Base-by-base conservation (phyloP, 257 asterid genomes). In the Przewalskia tangutica region DNA sequence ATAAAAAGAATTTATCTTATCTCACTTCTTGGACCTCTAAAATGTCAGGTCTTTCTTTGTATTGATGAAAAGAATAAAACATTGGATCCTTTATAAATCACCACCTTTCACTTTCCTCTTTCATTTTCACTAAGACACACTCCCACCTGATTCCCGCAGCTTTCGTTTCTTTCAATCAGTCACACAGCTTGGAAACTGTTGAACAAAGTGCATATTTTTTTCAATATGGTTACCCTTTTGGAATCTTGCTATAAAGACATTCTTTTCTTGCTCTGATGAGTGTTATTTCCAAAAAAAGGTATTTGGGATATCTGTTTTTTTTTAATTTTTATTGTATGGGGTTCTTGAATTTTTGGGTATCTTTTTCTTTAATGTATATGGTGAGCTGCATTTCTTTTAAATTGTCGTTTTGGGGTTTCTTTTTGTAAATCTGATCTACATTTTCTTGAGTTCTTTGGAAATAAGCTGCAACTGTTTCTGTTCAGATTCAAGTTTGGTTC, bases 171-270 rank as follows among this genome's bases (percentile, higher is more conserved):
- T 66, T 56, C 71, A 70, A 58, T 70, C 79, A 46, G 40, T 48
- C 80, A 75, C 80, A 23, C 38, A 60, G 32, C 32, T 44, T 73
- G 40, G 40, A 1, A 38, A 63, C 70, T 3, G 42, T 27, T 5
- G 42, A 77, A 86, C 55, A 79, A 88, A 84, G 91, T 81, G 79
- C 80, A 55, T 81, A 82, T 80, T 84, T 81, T 81, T 80, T 84
- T 77, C 89, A 65, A 83, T 77, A 38, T 71, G 67, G 8, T 3
- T 5, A 68, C 12, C 71, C 79, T 84, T 77, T 58, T 13, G 27
- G 60, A 73, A 18, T 34, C 14, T 20, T 38, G 78, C 48, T 17
- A 27, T 48, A 48, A 11, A 51, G 58, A 10, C 60, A 23, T 62
- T 66, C 36, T 13, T 67, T 75, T 56, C 73, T 76, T 68, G 70